These are phyloP conservation scores for Naganishia sp. DNA, from an alignment of 1,284 basidiomycete genomes.

Conservation along the genomic window DNA sequence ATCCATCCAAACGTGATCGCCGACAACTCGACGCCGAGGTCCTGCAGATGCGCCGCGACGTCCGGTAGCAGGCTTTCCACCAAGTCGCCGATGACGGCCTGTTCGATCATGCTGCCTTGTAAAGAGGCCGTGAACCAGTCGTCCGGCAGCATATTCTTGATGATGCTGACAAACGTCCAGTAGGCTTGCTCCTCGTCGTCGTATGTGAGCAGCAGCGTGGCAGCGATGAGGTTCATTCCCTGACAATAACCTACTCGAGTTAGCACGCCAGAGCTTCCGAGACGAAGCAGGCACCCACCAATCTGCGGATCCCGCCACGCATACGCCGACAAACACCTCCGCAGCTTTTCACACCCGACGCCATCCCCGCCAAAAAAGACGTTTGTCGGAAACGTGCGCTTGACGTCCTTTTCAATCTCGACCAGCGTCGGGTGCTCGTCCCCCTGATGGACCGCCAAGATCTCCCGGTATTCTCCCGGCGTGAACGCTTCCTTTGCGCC, in stretches of 20 bases:
- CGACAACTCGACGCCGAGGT: constrained; percentile 82
- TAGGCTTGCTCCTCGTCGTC: constrained; percentile 94
- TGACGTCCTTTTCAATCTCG: constrained; percentile 96
- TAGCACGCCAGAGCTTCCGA: background rate
- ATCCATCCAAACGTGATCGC: constrained; percentile 99
- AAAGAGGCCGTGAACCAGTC: constrained; percentile 82
- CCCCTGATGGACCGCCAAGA: constrained; percentile 64
- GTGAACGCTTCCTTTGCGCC: constrained; percentile 88
- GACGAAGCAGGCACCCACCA: constrained; percentile 60
- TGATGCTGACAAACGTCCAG: constrained; percentile 87
- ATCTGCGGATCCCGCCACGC: constrained; percentile 85
- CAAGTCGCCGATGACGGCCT: constrained; percentile 83
- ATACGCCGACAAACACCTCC: constrained; percentile 85
- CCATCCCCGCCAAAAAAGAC: constrained; percentile 96
- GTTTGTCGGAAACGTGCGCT: constrained; percentile 90
- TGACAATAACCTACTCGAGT: constrained; percentile 59
- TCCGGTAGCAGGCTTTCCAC: constrained; percentile 76
- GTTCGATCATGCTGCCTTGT: constrained; percentile 88
- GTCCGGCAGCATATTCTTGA: constrained; percentile 78
- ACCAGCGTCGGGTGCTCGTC: constrained; percentile 62
- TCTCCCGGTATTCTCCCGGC: constrained; percentile 85
- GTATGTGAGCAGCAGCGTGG: constrained; percentile 86
- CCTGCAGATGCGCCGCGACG: constrained; percentile 68
- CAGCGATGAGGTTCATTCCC: constrained; percentile 93
- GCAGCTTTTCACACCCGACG: constrained; percentile 85